Evolutionary conservation across 148 eudicot species (phyloP), one percentile per base, ranked within the genome.

Genomic region (Hydrangea macrophylla): DNA sequence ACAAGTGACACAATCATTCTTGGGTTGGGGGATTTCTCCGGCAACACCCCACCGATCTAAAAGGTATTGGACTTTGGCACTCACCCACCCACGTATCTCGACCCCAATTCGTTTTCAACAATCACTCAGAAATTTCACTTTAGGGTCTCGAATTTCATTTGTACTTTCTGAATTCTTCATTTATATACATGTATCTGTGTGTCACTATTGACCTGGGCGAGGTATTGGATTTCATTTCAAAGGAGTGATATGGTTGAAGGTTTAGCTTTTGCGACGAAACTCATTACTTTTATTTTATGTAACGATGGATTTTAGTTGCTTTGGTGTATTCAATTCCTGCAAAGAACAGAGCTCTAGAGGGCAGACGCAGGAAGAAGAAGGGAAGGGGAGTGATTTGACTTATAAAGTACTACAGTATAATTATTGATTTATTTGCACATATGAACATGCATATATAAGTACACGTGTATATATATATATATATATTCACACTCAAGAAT

Each of bases 321-420:
- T 45, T 57, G 76, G 70, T 23, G 33, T 17, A 13, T 67, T 67
- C 60, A 36, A 1, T 33, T 67, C 44, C 7, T 55, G 60, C 24
- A 58, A 57, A 60, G 11, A 39, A 50, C 33, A 58, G 65, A 32
- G 48, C 45, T 70, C 35, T 18, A 20, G 53, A 20, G 6, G 23
- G 2, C 53, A 48, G 58, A 26, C 58, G 24, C 76, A 58, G n/a
- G 22, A 39, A n/a, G n/a, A n/a, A 26, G 70, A 65, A 73, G 76
- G 76, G 65, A 35, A 65, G 27, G 3, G 7, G n/a, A n/a, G n/a
- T n/a, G n/a, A n/a, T n/a, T n/a, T n/a, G n/a, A n/a, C n/a, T n/a
- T n/a, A n/a, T n/a, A n/a, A n/a, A n/a, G n/a, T n/a, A n/a, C n/a
- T n/a, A n/a, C n/a, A n/a, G n/a, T n/a, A n/a, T n/a, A n/a, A n/a